Base-by-base conservation (phyloP, 495 filamentous ascomycete genomes). In the Achaetomiella virescens region DNA sequence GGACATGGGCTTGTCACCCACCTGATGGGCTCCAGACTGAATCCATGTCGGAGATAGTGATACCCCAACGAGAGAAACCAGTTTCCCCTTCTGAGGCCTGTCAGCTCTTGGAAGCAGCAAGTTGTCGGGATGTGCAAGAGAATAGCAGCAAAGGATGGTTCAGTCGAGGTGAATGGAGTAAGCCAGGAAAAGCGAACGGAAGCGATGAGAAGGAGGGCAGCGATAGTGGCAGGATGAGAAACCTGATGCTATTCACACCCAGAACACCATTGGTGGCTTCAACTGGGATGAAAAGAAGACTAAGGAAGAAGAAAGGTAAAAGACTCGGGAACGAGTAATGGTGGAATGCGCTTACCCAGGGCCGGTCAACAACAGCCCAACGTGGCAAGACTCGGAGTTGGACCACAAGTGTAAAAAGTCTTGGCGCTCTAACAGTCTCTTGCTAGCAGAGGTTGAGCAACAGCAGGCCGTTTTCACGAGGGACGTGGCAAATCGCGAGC, bases 381-480 rank as follows among this genome's bases (percentile, higher is more conserved):
- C 52, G 52, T 54, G 52, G 52, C 52, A 54, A 45, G 50, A 43
- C 38, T 22, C 25, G 14, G 40, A 45, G 31, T 21, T 29, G 52
- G 43, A 35, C 38, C 21, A 37, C 27, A 38, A 6, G 18, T 38
- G 43, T 4, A 47, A 47, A 53, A 53, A 44, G 50, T 53, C 50
- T 53, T 53, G 50, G 50, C 50, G 50, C 50, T 42, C 7, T 7
- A 38, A 24, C 27, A 31, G 12, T 42, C n/a, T 22, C 7, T 48
- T 52, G 37, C 15, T 3, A 6, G 14, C 2, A 14, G 1, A 42
- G 14, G 15, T 37, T 1, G 31, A 49, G 18, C 18, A 42, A 15
- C 21, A 11, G 35, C 20, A 8, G 14, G 5, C 14, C 40, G 48
- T 25, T 4, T 35, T 51, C 48, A 27, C 14, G 21, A 18, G 48